Conservation (phyloP, 1,139 yeast genomes). For the Candida labiduridarum region DNA sequence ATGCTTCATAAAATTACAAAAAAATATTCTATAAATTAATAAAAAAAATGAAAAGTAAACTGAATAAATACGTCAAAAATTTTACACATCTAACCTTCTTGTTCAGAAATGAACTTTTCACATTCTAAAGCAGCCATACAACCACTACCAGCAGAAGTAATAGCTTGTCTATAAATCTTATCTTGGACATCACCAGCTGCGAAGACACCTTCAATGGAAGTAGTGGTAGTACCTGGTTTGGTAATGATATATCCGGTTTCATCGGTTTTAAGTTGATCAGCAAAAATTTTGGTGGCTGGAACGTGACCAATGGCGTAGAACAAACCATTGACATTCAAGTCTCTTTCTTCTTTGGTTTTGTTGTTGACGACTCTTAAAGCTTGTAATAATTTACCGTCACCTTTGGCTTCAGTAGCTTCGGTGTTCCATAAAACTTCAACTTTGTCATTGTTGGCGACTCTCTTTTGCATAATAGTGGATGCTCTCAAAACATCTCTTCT, state of each 20-base stretch:
- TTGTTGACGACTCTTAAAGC: constrained; percentile 66
- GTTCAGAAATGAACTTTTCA: constrained; percentile 78
- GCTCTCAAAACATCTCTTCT: constrained; percentile 95
- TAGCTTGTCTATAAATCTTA: constrained; percentile 95
- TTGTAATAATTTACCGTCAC: constrained; percentile 79
- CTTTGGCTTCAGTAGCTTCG: constrained; percentile 84
- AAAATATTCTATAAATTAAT: constrained; percentile 1
- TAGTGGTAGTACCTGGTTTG: constrained; percentile 81
- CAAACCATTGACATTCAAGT: constrained; percentile 82
- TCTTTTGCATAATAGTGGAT: constrained; percentile 93
- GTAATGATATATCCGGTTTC: constrained; percentile 87
- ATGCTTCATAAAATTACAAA: not conserved
- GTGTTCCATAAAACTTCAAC: constrained; percentile 89
- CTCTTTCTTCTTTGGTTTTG: constrained; percentile 67
- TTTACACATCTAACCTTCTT: constrained; percentile 38
- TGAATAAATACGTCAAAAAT: not conserved
- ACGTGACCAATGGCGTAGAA: constrained; percentile 98
- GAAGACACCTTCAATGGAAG: constrained; percentile 89
- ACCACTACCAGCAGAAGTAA: constrained; percentile 98
- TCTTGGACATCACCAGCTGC: constrained; percentile 99
- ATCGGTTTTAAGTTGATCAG: constrained; percentile 79
- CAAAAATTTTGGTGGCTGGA: constrained; percentile 85
- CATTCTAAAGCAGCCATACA: constrained; percentile 99
- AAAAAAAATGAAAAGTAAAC: not conserved
- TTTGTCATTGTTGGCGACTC: constrained; percentile 81